Conservation (phyloP, 306 rosid species). For the Abrus precatorius region DNA sequence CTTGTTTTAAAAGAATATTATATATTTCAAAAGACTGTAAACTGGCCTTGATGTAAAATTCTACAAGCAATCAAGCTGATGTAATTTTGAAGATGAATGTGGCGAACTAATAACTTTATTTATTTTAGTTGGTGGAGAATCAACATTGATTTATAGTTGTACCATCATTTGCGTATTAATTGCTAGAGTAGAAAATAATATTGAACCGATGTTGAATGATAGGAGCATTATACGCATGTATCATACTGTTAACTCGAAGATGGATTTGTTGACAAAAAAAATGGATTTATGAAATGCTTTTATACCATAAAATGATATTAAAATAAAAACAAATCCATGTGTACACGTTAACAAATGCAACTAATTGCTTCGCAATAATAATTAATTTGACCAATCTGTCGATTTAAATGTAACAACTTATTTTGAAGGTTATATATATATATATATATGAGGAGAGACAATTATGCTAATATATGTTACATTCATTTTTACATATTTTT, state of each 20-base stretch:
- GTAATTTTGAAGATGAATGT: neutral
- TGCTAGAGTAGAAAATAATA: neutral
- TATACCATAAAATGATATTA: no score
- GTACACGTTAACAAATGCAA: no score
- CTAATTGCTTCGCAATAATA: no score
- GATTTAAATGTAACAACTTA: no score
- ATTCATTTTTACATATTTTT: no score
- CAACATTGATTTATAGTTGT: neutral
- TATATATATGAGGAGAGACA: no score
- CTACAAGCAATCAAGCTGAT: neutral
- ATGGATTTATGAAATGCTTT: no score
- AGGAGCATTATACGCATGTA: neutral
- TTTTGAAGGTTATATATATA: no score
- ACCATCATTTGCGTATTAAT: neutral
- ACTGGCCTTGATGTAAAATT: neutral
- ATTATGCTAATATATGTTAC: no score
- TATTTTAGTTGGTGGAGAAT: neutral
- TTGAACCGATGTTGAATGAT: neutral
- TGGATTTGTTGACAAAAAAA: neutral
- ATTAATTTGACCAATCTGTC: no score
- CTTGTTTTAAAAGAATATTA: neutral
- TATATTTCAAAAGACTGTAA: neutral
- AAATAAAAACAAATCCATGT: no score
- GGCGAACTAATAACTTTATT: neutral
- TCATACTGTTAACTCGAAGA: neutral